Evolutionary conservation across 805 yeast species (phyloP).

Genomic region (Sungouiozyma ichnusensis): DNA sequence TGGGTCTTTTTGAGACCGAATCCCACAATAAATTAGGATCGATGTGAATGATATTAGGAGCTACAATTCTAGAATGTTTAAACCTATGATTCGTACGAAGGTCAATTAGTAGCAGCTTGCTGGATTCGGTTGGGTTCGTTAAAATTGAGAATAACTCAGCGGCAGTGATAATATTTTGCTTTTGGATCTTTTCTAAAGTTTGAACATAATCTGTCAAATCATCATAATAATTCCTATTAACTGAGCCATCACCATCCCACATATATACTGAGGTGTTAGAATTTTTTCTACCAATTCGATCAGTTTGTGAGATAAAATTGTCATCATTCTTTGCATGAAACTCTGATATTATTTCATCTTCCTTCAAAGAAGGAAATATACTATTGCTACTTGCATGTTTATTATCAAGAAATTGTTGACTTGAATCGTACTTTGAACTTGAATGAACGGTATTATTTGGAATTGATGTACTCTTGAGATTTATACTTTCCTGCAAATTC

Average conservation of each 20-base stretch:
- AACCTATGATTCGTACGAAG: constrained; percentile 29
- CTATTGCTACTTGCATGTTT: background rate
- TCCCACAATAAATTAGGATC: constrained; percentile 32
- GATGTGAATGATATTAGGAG: constrained; percentile 30
- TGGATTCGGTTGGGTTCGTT: constrained; percentile 37
- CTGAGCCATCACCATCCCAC: constrained; percentile 18
- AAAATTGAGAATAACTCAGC: constrained; percentile 36
- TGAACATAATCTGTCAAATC: constrained; percentile 12
- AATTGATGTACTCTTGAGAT: background rate
- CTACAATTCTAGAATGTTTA: constrained; percentile 29
- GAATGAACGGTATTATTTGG: background rate
- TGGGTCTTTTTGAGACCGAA: constrained; percentile 18
- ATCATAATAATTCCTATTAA: constrained; percentile 9
- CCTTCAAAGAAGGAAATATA: background rate
- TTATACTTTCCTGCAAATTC: background rate
- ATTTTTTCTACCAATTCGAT: constrained; percentile 28
- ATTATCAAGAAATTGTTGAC: background rate
- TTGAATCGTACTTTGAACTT: no score
- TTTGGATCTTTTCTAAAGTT: constrained; percentile 21
- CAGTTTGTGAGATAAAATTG: constrained; percentile 9
- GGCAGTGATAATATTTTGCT: constrained; percentile 44
- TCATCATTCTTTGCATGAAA: background rate
- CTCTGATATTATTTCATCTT: background rate
- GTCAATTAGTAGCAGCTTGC: constrained; percentile 30
- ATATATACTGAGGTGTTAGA: constrained; percentile 34